phyloP scores from a whole-genome alignment of 305 asterid species.

The Striga hermonthica region DNA sequence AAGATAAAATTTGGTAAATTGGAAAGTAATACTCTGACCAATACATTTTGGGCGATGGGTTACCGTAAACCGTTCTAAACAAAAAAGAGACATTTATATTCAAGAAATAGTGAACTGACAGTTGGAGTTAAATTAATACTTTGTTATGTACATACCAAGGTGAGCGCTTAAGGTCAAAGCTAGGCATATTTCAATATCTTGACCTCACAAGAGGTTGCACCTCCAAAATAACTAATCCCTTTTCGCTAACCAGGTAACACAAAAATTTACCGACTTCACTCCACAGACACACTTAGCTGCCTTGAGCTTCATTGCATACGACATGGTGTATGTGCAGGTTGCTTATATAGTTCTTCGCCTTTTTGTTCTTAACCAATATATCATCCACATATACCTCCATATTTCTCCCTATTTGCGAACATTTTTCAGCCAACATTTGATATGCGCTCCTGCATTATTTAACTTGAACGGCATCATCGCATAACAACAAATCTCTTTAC shows the following conservation, averaged over 20 bases:
- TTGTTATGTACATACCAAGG: no score
- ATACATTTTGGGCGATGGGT: background rate
- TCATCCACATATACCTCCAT: no score
- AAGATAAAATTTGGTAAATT: background rate
- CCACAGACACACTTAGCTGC: background rate
- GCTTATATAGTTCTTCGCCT: no score
- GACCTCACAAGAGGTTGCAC: background rate
- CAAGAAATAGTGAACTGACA: background rate
- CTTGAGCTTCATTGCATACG: no score
- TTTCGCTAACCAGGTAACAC: background rate
- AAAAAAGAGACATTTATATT: background rate
- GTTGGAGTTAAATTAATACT: background rate
- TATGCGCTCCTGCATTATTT: no score
- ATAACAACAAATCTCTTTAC: no score
- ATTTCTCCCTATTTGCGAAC: no score
- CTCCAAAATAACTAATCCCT: no score
- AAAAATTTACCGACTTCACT: background rate
- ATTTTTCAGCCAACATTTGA: no score
- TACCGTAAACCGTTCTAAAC: background rate
- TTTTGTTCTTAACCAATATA: no score
- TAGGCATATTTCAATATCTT: background rate
- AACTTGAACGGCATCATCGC: no score
- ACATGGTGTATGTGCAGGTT: no score
- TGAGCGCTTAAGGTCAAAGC: background rate
- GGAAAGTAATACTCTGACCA: background rate